phyloP scores from a whole-genome alignment of 2,329 filamentous ascomycete species.

The Xylaria sp. region DNA sequence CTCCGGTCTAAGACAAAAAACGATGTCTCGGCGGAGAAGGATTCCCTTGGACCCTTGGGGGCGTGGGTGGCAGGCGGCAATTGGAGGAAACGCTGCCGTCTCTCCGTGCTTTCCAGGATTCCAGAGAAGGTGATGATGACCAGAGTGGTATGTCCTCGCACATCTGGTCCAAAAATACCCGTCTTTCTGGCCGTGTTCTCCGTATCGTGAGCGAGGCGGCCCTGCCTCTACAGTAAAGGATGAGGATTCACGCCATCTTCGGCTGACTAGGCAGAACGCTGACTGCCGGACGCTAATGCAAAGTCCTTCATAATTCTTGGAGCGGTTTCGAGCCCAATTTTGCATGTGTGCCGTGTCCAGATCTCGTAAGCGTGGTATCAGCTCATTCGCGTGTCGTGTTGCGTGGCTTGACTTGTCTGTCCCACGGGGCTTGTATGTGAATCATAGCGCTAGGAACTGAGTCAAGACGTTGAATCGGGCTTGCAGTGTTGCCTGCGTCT shows the following conservation, averaged over 20 bases:
- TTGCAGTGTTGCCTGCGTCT: neutral
- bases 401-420: neutral
- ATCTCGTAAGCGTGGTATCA: neutral
- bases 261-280: neutral
- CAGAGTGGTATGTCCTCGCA: too few species aligned
- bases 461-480: neutral
- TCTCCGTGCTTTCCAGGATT: neutral
- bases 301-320: neutral
- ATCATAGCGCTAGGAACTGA: neutral
- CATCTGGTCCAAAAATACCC: neutral
- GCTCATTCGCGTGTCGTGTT: neutral
- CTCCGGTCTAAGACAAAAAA: neutral
- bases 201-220: neutral
- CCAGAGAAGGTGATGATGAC: neutral
- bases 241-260: neutral
- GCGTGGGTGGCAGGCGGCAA: neutral
- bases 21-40: neutral
- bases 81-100: neutral
- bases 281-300: slow-evolving; percentile 9
- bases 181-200: neutral
- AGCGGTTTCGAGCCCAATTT: neutral
- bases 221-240: neutral
- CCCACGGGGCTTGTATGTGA: neutral
- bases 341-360: neutral
- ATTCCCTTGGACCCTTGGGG: slow-evolving; percentile 4